Base-by-base conservation (phyloP, 2,329 filamentous ascomycete genomes). In the Aspergillus udagawae region DNA sequence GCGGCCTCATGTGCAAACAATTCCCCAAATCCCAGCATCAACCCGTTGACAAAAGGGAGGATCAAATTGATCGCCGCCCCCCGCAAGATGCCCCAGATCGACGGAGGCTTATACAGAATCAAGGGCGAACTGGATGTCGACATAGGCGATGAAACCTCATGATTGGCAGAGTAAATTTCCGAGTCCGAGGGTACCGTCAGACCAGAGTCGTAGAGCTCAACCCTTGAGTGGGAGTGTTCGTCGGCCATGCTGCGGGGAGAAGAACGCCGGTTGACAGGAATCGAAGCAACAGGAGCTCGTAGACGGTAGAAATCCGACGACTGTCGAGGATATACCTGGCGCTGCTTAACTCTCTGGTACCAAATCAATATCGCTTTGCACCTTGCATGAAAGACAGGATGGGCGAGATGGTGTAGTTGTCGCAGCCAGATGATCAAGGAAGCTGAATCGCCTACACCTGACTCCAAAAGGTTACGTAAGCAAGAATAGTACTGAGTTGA, bases 1-100 rank as follows among this genome's bases (percentile, higher is more conserved):
- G 94, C 94, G 52, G 91, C 88, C 79, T 99, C 94, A 71, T 99
- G 94, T 54, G 94, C 94, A 75, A 99, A 93, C 52, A 99, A 78
- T 78, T 99, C 94, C 65, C 94, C 94, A 70, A 99, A 97, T 2
- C 94, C 94, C 69, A 99, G 78, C 94, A 99, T 99, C 81, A 99
- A 84, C 49, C 94, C 94, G 77, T 99, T 99, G 70, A 99, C 86
- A 69, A 99, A 99, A 0, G 94, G 94, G 21, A 99, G 78, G 1
- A 99, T 69, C n/a, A 99, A 80, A 73, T 99, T 99, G 77, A 99
- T 99, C 5, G 92, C 92, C 17, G 92, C 91, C 41, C 94, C 91
- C 55, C 93, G 86, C 54, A 97, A 64, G 61, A 99, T 75, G 9
- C 90, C 86, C 90, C 91, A 96, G 48, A 95, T 68, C 0, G 92